Percentiles rank a stretch among this genome's conserved stretches.
Evolutionary conservation across 768 basidiomycete genomes (phyloP).

Genomic region (Boletus rubroflammeus): DNA sequence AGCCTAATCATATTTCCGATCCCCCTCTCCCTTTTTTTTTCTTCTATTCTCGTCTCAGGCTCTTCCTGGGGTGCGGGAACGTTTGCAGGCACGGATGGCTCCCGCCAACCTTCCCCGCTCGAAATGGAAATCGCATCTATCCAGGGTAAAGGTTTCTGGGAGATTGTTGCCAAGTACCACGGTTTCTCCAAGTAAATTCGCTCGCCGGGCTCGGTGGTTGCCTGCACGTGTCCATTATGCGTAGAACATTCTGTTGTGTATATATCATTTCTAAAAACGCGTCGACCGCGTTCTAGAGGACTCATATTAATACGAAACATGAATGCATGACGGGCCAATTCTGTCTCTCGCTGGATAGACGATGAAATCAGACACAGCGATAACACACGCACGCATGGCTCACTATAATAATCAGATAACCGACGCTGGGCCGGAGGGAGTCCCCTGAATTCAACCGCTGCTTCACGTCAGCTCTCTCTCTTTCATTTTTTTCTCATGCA

Average conservation of each 20-base stretch:
- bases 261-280: neutral
- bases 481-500: neutral
- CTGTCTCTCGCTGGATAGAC: neutral
- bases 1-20: neutral
- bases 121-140: slow-evolving; percentile 55
- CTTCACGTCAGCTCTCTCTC: neutral
- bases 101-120: slow-evolving; percentile 55
- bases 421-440: too few species aligned
- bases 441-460: neutral
- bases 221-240: neutral
- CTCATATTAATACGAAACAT: neutral
- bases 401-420: neutral
- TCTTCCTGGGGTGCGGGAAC: slow-evolving; percentile 84
- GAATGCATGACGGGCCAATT: too few species aligned
- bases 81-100: slow-evolving; percentile 49
- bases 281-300: neutral
- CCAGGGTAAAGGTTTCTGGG: slow-evolving; percentile 57
- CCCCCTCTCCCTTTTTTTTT: neutral
- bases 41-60: slow-evolving; percentile 35
- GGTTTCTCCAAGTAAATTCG: slow-evolving; percentile 13
- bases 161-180: slow-evolving; percentile 39
- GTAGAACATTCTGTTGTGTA: neutral
- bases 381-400: neutral
- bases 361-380: neutral
- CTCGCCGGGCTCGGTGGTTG: neutral